phyloP scores from a whole-genome alignment of 331 rosid species.

The Quercus tomentella region DNA sequence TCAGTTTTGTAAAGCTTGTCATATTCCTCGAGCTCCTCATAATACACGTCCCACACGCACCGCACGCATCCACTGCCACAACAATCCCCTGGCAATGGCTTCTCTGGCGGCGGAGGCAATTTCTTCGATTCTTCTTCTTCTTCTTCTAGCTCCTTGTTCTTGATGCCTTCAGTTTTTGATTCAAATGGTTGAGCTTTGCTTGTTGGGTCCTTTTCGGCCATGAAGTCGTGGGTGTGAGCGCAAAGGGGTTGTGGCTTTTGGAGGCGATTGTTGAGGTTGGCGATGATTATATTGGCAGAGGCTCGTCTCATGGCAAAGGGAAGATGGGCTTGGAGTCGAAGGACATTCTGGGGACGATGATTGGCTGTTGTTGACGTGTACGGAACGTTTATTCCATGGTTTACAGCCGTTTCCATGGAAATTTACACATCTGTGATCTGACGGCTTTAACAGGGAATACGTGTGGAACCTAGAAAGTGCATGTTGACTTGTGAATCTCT shows the following conservation, averaged over 20 bases:
- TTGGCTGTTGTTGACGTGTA: not conserved
- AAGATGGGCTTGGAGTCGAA: not conserved
- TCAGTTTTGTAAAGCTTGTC: conserved; percentile 38
- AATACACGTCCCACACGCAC: conserved; percentile 86
- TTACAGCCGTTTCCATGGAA: not conserved
- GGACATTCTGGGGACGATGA: not conserved
- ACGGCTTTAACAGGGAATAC: no score
- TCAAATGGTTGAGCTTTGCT: not conserved
- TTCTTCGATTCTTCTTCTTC: not conserved
- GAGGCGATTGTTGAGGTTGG: not conserved
- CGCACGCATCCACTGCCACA: conserved; percentile 94
- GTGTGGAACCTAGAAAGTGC: no score
- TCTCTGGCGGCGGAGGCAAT: conserved; percentile 78
- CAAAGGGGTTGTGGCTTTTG: not conserved
- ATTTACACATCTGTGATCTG: not conserved
- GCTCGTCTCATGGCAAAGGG: not conserved
- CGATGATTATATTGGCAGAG: not conserved
- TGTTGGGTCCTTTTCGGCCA: not conserved
- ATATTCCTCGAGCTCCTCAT: conserved; percentile 80
- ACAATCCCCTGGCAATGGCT: conserved; percentile 84
- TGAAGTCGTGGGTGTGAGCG: not conserved
- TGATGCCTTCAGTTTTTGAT: not conserved
- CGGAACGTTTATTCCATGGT: not conserved
- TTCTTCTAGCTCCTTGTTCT: conserved; percentile 1
- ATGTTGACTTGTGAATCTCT: no score